Percentiles rank a stretch among this genome's conserved stretches.
These are phyloP conservation scores for Globisporangium barbulae DNA, from an alignment of 352 stramenopile genomes.

Conservation along the genomic window DNA sequence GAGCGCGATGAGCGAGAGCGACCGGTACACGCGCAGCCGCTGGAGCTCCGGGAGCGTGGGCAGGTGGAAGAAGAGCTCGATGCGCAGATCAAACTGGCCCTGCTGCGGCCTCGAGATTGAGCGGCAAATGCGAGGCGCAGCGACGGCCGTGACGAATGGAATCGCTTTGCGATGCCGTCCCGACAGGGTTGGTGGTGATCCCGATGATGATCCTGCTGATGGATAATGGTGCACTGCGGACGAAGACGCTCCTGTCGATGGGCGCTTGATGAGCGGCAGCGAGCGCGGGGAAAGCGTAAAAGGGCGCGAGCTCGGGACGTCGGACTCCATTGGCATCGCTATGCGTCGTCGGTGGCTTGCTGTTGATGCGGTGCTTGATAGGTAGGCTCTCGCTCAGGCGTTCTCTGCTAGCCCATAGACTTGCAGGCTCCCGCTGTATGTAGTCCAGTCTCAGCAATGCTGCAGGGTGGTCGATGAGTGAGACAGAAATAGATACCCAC, in stretches of 20 bases:
- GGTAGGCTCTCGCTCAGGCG: no score
- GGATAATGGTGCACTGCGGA: background rate
- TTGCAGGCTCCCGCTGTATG: background rate
- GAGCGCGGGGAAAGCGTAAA: background rate
- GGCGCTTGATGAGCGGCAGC: background rate
- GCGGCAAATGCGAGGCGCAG: slow-evolving; percentile 11
- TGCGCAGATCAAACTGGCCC: slow-evolving; percentile 28
- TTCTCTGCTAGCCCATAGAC: background rate
- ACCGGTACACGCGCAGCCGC: slow-evolving; percentile 35
- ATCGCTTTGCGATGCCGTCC: slow-evolving; percentile 2
- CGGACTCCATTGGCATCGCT: background rate
- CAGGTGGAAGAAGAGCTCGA: slow-evolving; percentile 55
- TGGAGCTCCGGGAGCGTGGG: slow-evolving; percentile 28
- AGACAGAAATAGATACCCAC: no score
- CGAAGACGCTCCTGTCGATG: background rate
- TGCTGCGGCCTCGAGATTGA: slow-evolving; percentile 20
- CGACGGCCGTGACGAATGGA: background rate
- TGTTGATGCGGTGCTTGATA: background rate
- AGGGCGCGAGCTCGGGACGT: background rate
- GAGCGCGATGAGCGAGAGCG: slow-evolving; percentile 48
- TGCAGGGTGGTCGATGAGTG: no score
- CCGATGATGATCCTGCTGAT: background rate
- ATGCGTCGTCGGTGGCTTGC: background rate
- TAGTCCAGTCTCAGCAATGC: background rate
- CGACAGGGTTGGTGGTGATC: background rate